Percentiles rank a stretch among this genome's conserved stretches.
Conservation (phyloP, 352 stramenopile genomes). For the Pythium brassicae region DNA sequence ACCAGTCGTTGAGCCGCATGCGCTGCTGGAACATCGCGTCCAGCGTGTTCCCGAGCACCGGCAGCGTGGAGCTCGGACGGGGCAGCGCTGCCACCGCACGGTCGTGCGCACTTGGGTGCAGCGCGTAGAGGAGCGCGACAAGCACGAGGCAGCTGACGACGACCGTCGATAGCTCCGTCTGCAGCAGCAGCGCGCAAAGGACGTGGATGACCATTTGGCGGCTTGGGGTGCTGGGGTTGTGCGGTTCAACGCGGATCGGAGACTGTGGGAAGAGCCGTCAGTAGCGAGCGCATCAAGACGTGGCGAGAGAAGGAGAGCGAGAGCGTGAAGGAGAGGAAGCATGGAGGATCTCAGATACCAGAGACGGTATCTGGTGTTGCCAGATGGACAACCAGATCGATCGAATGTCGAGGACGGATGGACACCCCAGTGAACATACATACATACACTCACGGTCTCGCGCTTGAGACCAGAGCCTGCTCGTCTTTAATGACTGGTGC, state of each 20-base stretch:
- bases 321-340: no score
- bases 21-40: constrained; percentile 9
- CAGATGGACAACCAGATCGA: no score
- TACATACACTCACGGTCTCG: no score
- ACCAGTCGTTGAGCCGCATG: constrained; percentile 19
- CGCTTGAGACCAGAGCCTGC: no score
- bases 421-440: no score
- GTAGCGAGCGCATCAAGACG: background rate
- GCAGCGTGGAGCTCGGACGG: constrained; percentile 10
- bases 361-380: no score
- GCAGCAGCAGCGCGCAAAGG: background rate
- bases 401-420: no score
- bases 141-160: background rate
- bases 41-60: constrained; percentile 15
- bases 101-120: constrained; percentile 1
- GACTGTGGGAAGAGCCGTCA: background rate
- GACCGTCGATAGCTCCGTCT: background rate
- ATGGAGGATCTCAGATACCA: no score
- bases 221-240: background rate
- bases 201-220: background rate
- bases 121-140: constrained; percentile 1
- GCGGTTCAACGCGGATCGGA: background rate
- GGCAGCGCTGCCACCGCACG: constrained; percentile 6
- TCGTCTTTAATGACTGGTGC: no score
- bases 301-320: no score